Evolutionary conservation across 768 basidiomycete species (phyloP), one percentile per base, ranked within the genome.

Genomic region (Cystobasidium onofrii): DNA sequence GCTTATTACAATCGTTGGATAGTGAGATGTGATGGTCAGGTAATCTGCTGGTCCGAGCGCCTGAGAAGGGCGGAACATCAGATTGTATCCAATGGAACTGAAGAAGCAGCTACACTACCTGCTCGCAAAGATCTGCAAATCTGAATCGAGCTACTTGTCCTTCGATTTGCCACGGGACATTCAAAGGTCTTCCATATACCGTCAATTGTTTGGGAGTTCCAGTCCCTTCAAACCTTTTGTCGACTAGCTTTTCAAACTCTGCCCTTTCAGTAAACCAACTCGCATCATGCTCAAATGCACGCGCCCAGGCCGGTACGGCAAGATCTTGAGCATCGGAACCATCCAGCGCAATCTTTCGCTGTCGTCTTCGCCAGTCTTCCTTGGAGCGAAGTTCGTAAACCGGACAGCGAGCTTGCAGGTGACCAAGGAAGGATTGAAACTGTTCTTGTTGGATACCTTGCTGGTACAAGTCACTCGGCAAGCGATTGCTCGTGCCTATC

Each of bases 31-130:
- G 12, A 87, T 78, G 6, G 86, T 84, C 64, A 87, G 81, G 79
- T 86, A 87, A 79, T 87, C 86, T 1, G 86, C 86, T 3, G 85
- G 82, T 0, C 86, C 86, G 1, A 87, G 81, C 0, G 85, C 83
- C 82, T 84, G 75, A 15, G 39, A 27, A 27, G 18, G 33, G 15
- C 31, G 6, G 31, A 4, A 25, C 1, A 29, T 25, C 25, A 46
- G 65, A 9, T 25, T 25, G 18, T 12, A 50, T 39, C 13, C 18
- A 15, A 66, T 27, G 20, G 15, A 27, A 17, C n/a, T 13, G 25
- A 41, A 29, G 34, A 25, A 39, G 18, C 15, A 60, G 39, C 25
- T 13, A 12, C 43, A 12, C 25, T 41, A 64, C 63, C 63, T 44
- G n/a, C 36, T 83, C 83, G 75, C 86, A 87, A 0, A 87, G 82